A percentile compares a stretch with the other conserved stretches of the same genome.
Conservation (phyloP, 306 rosid species). For the Castanea sativa region DNA sequence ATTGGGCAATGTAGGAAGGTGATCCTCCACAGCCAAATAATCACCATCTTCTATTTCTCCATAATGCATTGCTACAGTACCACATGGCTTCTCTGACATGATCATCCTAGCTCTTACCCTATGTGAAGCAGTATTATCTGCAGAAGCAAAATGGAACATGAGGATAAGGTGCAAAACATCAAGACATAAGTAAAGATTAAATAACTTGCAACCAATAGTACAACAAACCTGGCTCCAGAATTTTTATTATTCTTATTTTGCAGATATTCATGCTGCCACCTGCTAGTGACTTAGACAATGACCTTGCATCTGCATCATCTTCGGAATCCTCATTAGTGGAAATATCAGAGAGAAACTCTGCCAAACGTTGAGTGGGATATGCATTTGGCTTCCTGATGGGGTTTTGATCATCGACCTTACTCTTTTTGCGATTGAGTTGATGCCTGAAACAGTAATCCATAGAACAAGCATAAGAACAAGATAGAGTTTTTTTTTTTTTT, state of each 20-base stretch:
- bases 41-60: slow-evolving; percentile 64
- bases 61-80: slow-evolving; percentile 77
- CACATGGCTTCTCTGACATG: slow-evolving; percentile 81
- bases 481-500: too few species aligned
- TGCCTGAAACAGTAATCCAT: slow-evolving; percentile 50
- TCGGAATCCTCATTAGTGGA: slow-evolving; percentile 50
- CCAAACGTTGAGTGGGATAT: slow-evolving; percentile 37
- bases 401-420: slow-evolving; percentile 42
- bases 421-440: slow-evolving; percentile 72
- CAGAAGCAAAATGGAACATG: slow-evolving; percentile 32
- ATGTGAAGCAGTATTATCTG: slow-evolving; percentile 53
- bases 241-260: slow-evolving; percentile 62
- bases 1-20: slow-evolving; percentile 84
- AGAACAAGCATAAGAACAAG: slow-evolving; percentile 12
- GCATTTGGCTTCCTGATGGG: slow-evolving; percentile 46
- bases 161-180: slow-evolving; percentile 20
- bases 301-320: slow-evolving; percentile 50
- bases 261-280: slow-evolving; percentile 83
- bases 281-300: slow-evolving; percentile 70
- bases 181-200: slow-evolving; percentile 17
- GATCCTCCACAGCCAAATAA: slow-evolving; percentile 56
- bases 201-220: slow-evolving; percentile 8
- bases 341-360: slow-evolving; percentile 37
- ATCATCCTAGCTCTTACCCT: slow-evolving; percentile 64
- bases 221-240: slow-evolving; percentile 59